Evolutionary conservation across 306 rosid species (phyloP).

Genomic region (Prunus fruticosa): DNA sequence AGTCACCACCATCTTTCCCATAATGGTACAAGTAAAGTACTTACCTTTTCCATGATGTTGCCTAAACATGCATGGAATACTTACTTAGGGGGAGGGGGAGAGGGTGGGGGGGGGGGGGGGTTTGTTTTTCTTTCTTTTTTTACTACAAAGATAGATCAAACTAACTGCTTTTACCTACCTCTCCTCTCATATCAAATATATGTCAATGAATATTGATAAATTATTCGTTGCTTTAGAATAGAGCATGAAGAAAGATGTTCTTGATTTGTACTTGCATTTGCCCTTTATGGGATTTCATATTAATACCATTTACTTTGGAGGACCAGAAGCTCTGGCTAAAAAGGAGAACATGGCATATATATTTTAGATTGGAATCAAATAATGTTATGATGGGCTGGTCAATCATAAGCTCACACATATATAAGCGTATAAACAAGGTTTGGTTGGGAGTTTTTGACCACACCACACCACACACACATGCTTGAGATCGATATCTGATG

Average conservation of each 20-base stretch:
- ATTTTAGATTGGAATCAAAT: neutral
- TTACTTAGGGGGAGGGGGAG: neutral
- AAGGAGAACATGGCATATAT: neutral
- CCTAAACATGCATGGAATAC: slow-evolving; percentile 37
- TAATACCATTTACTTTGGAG: slow-evolving; percentile 36
- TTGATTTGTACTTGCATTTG: slow-evolving; percentile 35
- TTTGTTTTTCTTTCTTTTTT: neutral
- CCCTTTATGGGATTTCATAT: slow-evolving; percentile 30
- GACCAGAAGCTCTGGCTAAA: slow-evolving; percentile 28
- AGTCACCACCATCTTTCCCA: slow-evolving; percentile 4
- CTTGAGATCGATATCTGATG: slow-evolving; percentile 14
- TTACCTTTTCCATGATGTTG: slow-evolving; percentile 36
- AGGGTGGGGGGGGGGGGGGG: neutral
- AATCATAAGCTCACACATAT: slow-evolving; percentile 33
- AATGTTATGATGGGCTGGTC: slow-evolving; percentile 25
- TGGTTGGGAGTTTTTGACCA: slow-evolving; percentile 43
- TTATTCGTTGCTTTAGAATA: slow-evolving; percentile 37
- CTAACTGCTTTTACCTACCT: neutral
- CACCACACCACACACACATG: slow-evolving; percentile 6
- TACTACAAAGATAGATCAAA: neutral
- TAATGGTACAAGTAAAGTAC: slow-evolving; percentile 22
- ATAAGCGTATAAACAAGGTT: slow-evolving; percentile 8
- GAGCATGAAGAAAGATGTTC: slow-evolving; percentile 32
- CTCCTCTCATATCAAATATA: neutral
- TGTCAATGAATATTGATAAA: neutral